Evolutionary conservation across 257 asterid genomes (phyloP).

Genomic region (Schizonepeta tenuifolia): DNA sequence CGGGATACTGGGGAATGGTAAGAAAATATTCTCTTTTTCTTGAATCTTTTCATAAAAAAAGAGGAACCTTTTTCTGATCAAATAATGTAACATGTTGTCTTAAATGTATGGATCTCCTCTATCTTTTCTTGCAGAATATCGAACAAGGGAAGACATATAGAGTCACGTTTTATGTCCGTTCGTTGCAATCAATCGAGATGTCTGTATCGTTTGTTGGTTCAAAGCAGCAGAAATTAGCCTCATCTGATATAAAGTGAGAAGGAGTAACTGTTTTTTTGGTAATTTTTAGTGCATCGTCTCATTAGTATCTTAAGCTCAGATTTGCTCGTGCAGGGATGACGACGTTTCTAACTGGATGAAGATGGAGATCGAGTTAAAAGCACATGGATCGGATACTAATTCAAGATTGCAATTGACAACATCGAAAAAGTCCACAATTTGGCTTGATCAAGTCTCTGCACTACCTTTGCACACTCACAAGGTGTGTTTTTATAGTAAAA

Average conservation of each 20-base stretch:
- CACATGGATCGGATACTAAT: conserved; percentile 59
- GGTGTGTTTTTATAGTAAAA: conserved; percentile 38
- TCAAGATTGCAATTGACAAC: conserved; percentile 80
- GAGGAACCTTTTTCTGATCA: background rate
- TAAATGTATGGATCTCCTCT: background rate
- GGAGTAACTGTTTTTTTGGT: conserved; percentile 3
- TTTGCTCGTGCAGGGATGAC: conserved; percentile 47
- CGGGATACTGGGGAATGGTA: conserved; percentile 99
- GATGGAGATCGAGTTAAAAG: conserved; percentile 64
- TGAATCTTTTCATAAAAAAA: background rate
- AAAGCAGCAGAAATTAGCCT: conserved; percentile 61
- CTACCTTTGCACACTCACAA: conserved; percentile 81
- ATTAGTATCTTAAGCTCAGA: conserved; percentile 14
- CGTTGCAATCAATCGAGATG: conserved; percentile 55
- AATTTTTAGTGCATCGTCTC: background rate
- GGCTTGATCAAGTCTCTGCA: conserved; percentile 96
- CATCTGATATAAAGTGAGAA: conserved; percentile 63
- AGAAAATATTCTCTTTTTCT: conserved; percentile 15
- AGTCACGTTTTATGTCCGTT: conserved; percentile 69
- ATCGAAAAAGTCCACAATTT: conserved; percentile 56
- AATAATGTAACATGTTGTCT: background rate
- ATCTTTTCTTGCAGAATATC: conserved; percentile 61
- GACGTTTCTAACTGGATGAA: conserved; percentile 69
- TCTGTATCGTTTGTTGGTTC: conserved; percentile 70
- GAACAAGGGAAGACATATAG: conserved; percentile 76